Evolutionary conservation across 1,284 basidiomycete species (phyloP), one percentile per base, ranked within the genome.

Genomic region (Sphagnurus paluster): DNA sequence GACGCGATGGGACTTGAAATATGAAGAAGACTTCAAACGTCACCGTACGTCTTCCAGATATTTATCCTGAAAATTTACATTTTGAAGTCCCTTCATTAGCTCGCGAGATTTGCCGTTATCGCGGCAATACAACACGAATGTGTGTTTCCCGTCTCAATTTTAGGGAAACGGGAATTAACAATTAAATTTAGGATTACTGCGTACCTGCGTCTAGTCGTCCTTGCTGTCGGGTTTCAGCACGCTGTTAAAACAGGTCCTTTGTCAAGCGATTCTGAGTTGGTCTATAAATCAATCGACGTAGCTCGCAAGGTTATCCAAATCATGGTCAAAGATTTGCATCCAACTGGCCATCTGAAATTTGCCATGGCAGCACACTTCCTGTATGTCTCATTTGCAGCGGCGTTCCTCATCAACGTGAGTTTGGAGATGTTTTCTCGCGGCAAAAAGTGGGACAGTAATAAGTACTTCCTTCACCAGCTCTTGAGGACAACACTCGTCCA

Each of bases 361-460:
- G 74, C 74, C 1, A 70, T 79, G 72, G 75, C 76, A 47, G 72
- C 76, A 14, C 70, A 75, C 51, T 79, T 77, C 52, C 63, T 79
- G 9, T 77, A 75, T 54, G 73, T 82, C 23, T 69, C 80, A 5
- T 85, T 82, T 57, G 80, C 82, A 3, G 76, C 80, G 14, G 80
- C 77, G 2, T 81, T 79, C 57, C 58, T 82, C 13, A 65, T 80
- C 32, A 79, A 81, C 57, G 80, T 80, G 54, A 52, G 74, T 58
- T 4, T 13, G 25, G 7, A 26, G 25, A 26, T 26, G 11, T 11
- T 6, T 26, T 26, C 25, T n/a, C n/a, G n/a, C n/a, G n/a, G n/a
- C n/a, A n/a, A n/a, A n/a, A n/a, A n/a, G n/a, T n/a, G n/a, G n/a
- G n/a, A n/a, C n/a, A n/a, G n/a, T n/a, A 10, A 9, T 34, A 11